Base-by-base conservation (phyloP, 805 yeast species). In the Candida orba region DNA sequence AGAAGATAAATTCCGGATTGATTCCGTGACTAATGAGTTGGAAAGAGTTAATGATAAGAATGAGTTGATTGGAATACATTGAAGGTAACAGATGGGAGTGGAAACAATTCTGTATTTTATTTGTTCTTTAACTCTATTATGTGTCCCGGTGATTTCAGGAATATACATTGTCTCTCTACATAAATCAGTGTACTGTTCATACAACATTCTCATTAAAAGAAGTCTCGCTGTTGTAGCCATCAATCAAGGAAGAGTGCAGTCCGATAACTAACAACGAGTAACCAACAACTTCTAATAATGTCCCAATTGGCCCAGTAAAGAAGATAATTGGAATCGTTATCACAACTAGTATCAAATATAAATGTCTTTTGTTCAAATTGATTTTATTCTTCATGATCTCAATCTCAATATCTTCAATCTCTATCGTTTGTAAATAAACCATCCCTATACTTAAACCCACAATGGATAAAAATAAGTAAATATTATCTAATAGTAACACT, bases 161-260 rank as follows among this genome's bases (percentile, higher is more conserved):
- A 20, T 20, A n/a, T n/a, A n/a, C n/a, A n/a, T n/a, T n/a, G n/a
- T n/a, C n/a, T n/a, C n/a, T n/a, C n/a, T n/a, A n/a, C n/a, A n/a
- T n/a, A n/a, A n/a, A n/a, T n/a, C n/a, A n/a, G n/a, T n/a, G n/a
- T n/a, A n/a, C n/a, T n/a, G n/a, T n/a, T n/a, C 24, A 50, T 4
- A 49, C 52, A 33, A 45, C 45, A 23, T 42, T 41, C 18, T 51
- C 54, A 24, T 49, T 51, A 30, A 51, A 51, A n/a, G 50, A 45
- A 2, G 51, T 51, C 32, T 51, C 54, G 8, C 37, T 29, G 6
- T 34, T 30, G n/a, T 41, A 49, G 5, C 50, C 52, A n/a, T 51
- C 54, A 23, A 49, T 30, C 18, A 51, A 15, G 2, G 39, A 18
- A 9, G 44, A 32, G 36, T 49, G 54, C 6, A 42, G 10, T 3